These are phyloP conservation scores for Malus sieversii DNA, from an alignment of 306 rosid species.

Conservation along the genomic window DNA sequence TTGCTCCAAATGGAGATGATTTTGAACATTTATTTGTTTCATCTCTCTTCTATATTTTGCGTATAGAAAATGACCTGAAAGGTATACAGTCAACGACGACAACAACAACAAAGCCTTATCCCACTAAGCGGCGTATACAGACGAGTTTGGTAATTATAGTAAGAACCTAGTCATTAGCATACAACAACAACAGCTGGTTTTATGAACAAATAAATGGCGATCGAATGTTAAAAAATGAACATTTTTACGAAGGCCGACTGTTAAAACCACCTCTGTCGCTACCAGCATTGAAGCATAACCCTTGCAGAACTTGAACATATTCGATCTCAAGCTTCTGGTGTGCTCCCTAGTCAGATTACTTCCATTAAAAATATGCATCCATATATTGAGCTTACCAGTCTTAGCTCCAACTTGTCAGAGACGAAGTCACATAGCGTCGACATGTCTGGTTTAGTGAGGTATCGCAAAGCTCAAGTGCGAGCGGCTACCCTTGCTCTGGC, in stretches of 20 bases:
- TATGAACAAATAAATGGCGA: conserved; percentile 16
- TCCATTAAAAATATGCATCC: background rate
- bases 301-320: background rate
- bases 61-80: background rate
- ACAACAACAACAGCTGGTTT: conserved; percentile 5
- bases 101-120: no score
- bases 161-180: background rate
- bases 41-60: background rate
- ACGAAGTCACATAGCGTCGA: background rate
- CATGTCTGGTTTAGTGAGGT: background rate
- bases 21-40: background rate
- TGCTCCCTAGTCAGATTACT: conserved; percentile 4
- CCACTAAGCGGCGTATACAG: no score
- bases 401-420: conserved; percentile 12
- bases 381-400: conserved; percentile 1
- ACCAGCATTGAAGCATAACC: conserved; percentile 9
- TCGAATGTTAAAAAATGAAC: background rate
- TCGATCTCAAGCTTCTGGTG: conserved; percentile 15
- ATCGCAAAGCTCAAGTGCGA: conserved; percentile 19
- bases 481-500: conserved; percentile 56
- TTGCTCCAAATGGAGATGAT: background rate
- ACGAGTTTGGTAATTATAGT: background rate
- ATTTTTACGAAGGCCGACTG: background rate
- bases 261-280: conserved; percentile 6
- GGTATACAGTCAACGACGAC: no score